Evolutionary conservation across 139 green algal genomes (phyloP).

Genomic region (Chara braunii): DNA sequence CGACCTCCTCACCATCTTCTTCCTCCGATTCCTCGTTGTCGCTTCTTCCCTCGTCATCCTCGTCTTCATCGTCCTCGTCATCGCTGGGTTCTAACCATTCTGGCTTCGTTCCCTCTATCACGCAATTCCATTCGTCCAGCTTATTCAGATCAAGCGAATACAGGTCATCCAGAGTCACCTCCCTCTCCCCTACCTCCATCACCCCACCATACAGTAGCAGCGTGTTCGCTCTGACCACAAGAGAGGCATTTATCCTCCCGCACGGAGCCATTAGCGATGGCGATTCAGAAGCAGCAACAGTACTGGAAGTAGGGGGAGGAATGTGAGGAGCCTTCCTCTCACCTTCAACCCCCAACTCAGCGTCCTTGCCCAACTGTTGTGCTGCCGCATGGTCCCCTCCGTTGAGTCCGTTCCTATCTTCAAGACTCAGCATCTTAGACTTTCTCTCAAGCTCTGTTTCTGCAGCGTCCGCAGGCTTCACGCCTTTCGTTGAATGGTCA

Average conservation of each 20-base stretch:
- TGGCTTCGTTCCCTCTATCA: too few species aligned
- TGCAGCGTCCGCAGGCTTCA: conserved; percentile 26
- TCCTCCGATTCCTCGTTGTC: not conserved
- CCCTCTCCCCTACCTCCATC: conserved; percentile 69
- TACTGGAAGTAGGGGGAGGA: too few species aligned
- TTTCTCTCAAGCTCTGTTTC: conserved; percentile 5
- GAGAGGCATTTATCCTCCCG: conserved; percentile 61
- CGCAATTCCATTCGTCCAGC: conserved; percentile 29
- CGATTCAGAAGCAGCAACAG: not conserved
- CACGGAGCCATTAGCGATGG: conserved; percentile 59
- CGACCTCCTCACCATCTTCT: not conserved
- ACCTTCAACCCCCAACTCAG: too few species aligned
- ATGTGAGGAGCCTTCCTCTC: too few species aligned
- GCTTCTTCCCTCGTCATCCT: conserved; percentile 4
- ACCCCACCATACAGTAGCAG: conserved; percentile 83
- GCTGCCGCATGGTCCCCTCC: too few species aligned
- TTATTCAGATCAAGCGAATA: conserved; percentile 72
- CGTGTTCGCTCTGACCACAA: conserved; percentile 64
- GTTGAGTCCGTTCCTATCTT: too few species aligned
- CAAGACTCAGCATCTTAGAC: too few species aligned
- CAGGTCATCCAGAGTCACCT: conserved; percentile 89
- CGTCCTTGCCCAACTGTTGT: too few species aligned
- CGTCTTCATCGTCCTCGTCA: conserved; percentile 36
- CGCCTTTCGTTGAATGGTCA: conserved; percentile 3
- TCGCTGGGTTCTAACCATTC: conserved; percentile 34